Conservation (phyloP, 331 rosid genomes). For the Pyrus hybrid region DNA sequence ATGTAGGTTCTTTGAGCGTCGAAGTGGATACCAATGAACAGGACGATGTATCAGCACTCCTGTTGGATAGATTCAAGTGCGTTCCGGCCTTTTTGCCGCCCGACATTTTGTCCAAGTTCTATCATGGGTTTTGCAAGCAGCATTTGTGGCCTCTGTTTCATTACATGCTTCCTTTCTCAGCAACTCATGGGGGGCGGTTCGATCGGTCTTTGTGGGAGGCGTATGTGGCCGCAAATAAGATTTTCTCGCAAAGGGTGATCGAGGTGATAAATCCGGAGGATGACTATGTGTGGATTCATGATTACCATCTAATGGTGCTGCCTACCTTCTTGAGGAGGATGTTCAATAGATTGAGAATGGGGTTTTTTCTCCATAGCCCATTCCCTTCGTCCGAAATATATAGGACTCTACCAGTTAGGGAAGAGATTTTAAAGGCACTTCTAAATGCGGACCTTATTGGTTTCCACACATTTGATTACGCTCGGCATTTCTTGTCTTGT, state of each 20-base stretch:
- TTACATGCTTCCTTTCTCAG: slow-evolving; percentile 45
- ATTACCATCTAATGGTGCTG: slow-evolving; percentile 48
- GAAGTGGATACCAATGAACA: slow-evolving; percentile 39
- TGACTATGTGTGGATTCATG: slow-evolving; percentile 46
- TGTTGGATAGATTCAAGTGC: slow-evolving; percentile 47
- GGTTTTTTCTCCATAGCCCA: slow-evolving; percentile 49
- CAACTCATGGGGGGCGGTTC: slow-evolving; percentile 39
- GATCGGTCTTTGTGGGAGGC: slow-evolving; percentile 50
- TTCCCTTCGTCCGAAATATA: slow-evolving; percentile 46
- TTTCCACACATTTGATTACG: slow-evolving; percentile 49
- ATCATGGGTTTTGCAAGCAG: slow-evolving; percentile 52
- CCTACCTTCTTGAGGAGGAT: slow-evolving; percentile 48
- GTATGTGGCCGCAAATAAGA: slow-evolving; percentile 41
- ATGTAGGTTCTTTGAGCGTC: slow-evolving; percentile 40
- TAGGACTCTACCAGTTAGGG: slow-evolving; percentile 46
- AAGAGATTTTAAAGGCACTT: slow-evolving; percentile 44
- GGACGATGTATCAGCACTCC: slow-evolving; percentile 42
- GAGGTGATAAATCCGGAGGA: slow-evolving; percentile 47
- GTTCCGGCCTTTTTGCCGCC: slow-evolving; percentile 44
- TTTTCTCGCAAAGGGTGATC: slow-evolving; percentile 41
- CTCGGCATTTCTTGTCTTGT: slow-evolving; percentile 48
- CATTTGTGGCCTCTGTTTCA: slow-evolving; percentile 53
- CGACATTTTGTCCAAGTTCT: slow-evolving; percentile 34
- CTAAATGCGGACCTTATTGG: slow-evolving; percentile 48
- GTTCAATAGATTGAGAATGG: slow-evolving; percentile 46